These are phyloP conservation scores for Cucumis cinereus DNA, from an alignment of 306 rosid genomes.

Conservation along the genomic window DNA sequence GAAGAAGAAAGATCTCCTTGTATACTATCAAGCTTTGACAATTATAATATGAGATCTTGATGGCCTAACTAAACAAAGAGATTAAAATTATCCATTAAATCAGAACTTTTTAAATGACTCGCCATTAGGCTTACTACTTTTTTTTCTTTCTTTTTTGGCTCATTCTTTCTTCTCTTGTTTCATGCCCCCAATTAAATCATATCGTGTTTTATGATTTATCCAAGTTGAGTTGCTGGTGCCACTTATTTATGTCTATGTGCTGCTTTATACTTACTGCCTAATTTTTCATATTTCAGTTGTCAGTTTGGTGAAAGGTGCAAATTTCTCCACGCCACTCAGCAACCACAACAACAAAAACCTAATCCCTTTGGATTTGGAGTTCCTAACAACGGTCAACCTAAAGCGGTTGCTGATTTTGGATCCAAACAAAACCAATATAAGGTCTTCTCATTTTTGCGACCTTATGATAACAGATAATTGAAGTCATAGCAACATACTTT, in stretches of 20 bases:
- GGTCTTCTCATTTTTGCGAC: conserved; percentile 25
- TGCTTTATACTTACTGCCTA: not conserved
- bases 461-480: not conserved
- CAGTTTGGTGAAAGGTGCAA: conserved; percentile 61
- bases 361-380: conserved; percentile 80
- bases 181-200: not conserved
- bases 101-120: not conserved
- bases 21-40: not conserved
- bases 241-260: not conserved
- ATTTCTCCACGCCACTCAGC: conserved; percentile 40
- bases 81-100: not conserved
- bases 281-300: conserved; percentile 38
- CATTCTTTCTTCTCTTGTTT: not conserved
- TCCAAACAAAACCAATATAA: conserved; percentile 37
- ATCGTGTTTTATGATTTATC: not conserved
- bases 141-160: not conserved
- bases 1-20: not conserved
- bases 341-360: conserved; percentile 35
- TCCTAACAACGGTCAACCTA: conserved; percentile 34
- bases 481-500: not conserved
- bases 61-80: not conserved
- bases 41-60: not conserved
- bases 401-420: conserved; percentile 19
- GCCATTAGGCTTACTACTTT: not conserved
- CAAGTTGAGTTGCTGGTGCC: not conserved